Evolutionary conservation across 495 filamentous ascomycete genomes (phyloP), one percentile per base, ranked within the genome.

Genomic region (Amniculicola lignicola): DNA sequence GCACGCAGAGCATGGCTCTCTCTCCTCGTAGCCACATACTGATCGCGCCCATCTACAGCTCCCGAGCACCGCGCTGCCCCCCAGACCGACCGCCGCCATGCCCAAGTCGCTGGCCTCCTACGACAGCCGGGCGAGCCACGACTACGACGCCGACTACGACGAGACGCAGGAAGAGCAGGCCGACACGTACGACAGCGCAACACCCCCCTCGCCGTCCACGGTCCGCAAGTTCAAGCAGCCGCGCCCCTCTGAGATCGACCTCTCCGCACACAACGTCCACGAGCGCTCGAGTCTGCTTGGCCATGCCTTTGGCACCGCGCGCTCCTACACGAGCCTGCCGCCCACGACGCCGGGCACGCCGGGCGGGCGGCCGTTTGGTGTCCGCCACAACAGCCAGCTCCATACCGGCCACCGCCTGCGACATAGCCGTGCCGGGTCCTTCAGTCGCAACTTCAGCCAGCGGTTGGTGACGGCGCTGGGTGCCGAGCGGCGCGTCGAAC

Each of bases 391-490:
- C 41, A 70, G 64, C 57, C 51, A 58, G 24, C 39, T 29, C 19
- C 31, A 23, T 25, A 54, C 44, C 22, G 68, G 54, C 43, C 33
- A 49, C 21, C 47, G 57, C 15, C 61, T 62, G 11, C 57, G 70
- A 2, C 57, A 67, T 29, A 69, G 64, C 53, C 59, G 70, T 0
- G 29, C 33, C 16, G 67, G 59, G 2, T 73, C 70, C 5, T 57
- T 70, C 52, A 63, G 64, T 16, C 46, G 60, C 19, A 69, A 68
- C 7, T 64, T 70, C 58, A 64, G 66, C 19, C 49, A 59, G 27
- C 61, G 67, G 28, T 51, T 73, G 12, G 68, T 68, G 43, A 64
- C 64, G 37, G 69, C 70, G 9, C 54, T 68, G 33, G 61, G 54
- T 14, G 43, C 41, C 4, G 47, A 51, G 7, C 43, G 25, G 22